Conservation (phyloP, 768 basidiomycete genomes). For the Asterophora parasitica region DNA sequence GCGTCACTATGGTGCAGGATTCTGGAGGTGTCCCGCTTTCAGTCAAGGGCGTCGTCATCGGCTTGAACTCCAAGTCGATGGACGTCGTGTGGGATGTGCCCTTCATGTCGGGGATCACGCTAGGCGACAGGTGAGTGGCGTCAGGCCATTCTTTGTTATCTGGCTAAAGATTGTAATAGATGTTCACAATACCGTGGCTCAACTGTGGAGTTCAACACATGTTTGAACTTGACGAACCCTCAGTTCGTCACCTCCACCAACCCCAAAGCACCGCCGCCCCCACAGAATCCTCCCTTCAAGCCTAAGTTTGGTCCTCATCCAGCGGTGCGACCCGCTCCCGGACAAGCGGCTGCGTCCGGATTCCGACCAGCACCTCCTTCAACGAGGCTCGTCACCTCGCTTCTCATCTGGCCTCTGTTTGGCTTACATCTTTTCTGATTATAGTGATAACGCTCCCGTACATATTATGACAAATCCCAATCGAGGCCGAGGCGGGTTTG, state of each 20-base stretch:
- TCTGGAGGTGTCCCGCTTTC: conserved; percentile 88
- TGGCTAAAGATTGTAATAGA: conserved; percentile 32
- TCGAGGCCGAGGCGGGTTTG: conserved; percentile 35
- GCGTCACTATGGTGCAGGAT: conserved; percentile 95
- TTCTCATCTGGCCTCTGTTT: conserved; percentile 2
- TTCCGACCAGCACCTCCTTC: conserved; percentile 52
- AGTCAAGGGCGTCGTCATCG: conserved; percentile 91
- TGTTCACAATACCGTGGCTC: conserved; percentile 93
- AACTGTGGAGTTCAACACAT: conserved; percentile 80
- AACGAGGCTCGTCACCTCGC: conserved; percentile 24
- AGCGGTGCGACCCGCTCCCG: conserved; percentile 47
- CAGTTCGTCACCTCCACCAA: conserved; percentile 82
- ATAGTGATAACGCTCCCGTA: conserved; percentile 34
- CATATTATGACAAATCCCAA: conserved; percentile 80
- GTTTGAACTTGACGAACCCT: conserved; percentile 81
- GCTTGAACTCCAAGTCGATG: conserved; percentile 80
- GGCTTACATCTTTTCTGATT: neutral
- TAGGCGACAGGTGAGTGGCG: conserved; percentile 66
- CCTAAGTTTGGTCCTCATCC: conserved; percentile 68
- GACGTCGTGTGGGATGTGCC: conserved; percentile 96
- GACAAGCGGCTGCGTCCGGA: conserved; percentile 52
- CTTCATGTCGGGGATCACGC: conserved; percentile 88
- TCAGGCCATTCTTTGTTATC: neutral
- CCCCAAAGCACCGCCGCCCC: conserved; percentile 49
- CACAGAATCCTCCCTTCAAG: conserved; percentile 51